Percentiles rank a stretch among this genome's conserved stretches.
These are phyloP conservation scores for Colletotrichum chrysophilum DNA, from an alignment of 2,329 filamentous ascomycete genomes.

Conservation along the genomic window DNA sequence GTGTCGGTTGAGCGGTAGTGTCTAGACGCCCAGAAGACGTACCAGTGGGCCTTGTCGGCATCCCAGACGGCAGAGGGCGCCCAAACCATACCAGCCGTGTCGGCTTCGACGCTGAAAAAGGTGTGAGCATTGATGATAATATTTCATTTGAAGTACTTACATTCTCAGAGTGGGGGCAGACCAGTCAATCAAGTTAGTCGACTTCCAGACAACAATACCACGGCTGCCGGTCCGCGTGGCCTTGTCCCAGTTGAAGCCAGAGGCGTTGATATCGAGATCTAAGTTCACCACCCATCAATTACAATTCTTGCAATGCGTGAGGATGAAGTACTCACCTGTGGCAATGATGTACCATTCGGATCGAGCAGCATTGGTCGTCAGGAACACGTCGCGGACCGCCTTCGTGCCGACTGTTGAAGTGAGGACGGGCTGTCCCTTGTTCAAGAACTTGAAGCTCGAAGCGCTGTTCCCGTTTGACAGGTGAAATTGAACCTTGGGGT, in stretches of 20 bases:
- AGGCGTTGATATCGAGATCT: slow-evolving; percentile 40
- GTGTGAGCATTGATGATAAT: not conserved
- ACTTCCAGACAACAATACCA: slow-evolving; percentile 41
- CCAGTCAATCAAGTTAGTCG: slow-evolving; percentile 38
- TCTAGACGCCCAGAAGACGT: slow-evolving; percentile 53
- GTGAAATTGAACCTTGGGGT: slow-evolving; percentile 36
- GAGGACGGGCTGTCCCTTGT: slow-evolving; percentile 34
- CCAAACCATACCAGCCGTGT: slow-evolving; percentile 42
- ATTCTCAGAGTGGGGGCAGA: slow-evolving; percentile 28
- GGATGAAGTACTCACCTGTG: slow-evolving; percentile 29
- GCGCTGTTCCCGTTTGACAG: slow-evolving; percentile 36
- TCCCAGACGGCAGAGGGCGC: slow-evolving; percentile 42
- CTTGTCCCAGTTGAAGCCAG: slow-evolving; percentile 39
- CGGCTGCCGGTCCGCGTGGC: slow-evolving; percentile 39
- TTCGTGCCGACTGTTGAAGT: slow-evolving; percentile 37
- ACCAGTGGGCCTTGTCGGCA: slow-evolving; percentile 40
- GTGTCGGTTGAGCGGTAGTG: slow-evolving; percentile 48
- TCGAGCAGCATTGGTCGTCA: slow-evolving; percentile 35
- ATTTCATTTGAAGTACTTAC: slow-evolving; percentile 8
- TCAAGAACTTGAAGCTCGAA: slow-evolving; percentile 35
- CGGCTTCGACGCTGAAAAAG: slow-evolving; percentile 31
- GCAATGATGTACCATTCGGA: slow-evolving; percentile 39
- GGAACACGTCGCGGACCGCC: slow-evolving; percentile 38
- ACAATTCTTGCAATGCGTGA: not conserved
- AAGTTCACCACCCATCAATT: not conserved